These are phyloP conservation scores for Carex kokanica DNA, from an alignment of 176 grass and related monocot genomes.

Conservation along the genomic window DNA sequence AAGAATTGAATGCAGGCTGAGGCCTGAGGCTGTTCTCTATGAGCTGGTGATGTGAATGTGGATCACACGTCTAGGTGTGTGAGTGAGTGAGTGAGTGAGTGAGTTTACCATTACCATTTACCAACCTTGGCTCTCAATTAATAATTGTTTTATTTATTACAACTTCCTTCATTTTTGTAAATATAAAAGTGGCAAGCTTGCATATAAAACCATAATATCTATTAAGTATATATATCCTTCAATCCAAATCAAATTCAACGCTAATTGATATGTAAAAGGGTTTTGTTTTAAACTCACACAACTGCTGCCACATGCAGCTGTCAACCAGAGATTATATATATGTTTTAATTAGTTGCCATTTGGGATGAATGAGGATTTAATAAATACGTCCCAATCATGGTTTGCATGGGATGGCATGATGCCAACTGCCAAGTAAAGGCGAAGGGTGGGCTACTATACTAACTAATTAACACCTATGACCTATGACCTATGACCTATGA, in stretches of 20 bases:
- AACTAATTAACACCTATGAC: too few relatives aligned
- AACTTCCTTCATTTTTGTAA: neutral
- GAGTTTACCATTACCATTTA: conserved; percentile 39
- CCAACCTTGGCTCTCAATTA: neutral
- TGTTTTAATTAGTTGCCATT: conserved; percentile 24
- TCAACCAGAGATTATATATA: conserved; percentile 28
- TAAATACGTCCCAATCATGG: conserved; percentile 55
- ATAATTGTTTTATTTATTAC: neutral
- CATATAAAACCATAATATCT: too few relatives aligned
- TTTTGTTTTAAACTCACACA: neutral
- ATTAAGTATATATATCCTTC: too few relatives aligned
- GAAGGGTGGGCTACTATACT: conserved; percentile 40
- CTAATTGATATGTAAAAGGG: neutral
- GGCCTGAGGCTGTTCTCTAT: neutral
- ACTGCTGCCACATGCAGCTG: conserved; percentile 4
- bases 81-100: neutral
- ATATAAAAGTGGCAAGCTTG: too few relatives aligned
- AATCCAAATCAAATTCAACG: neutral
- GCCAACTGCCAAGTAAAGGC: neutral
- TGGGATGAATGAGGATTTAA: conserved; percentile 19
- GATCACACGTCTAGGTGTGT: neutral
- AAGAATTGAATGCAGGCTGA: neutral
- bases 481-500: conserved; percentile 31
- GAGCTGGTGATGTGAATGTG: conserved; percentile 38
- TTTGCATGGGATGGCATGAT: conserved; percentile 32